Evolutionary conservation across 768 basidiomycete genomes (phyloP), one percentile per base, ranked within the genome.

Genomic region (Podaxis pistillaris): DNA sequence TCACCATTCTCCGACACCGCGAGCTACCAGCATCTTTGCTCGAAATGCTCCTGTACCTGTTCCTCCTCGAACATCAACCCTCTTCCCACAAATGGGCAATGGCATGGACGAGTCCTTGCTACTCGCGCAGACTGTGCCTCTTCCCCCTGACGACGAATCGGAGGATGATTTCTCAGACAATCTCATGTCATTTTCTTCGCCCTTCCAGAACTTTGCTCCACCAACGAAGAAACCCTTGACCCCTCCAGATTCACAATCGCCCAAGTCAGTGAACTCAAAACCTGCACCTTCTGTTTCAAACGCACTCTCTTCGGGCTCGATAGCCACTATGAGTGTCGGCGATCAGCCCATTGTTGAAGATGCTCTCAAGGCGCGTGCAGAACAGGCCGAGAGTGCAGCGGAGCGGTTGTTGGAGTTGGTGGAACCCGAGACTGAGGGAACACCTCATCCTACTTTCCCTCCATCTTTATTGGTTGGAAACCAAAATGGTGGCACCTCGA

Each of bases 331-430:
- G 57, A 56, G 64, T 55, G 63, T 63, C 19, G 64, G 70, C 60
- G 76, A 82, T 65, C 78, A 79, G 66, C 72, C 81, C 66, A 79
- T 86, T 12, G 83, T 95, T 3, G 94, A 96, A 69, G 95, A 96
- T 70, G 93, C 89, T 33, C 73, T 96, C 67, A 84, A 88, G 49
- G 92, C 92, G 2, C 85, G 92, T 57, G 95, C 96, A 1, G 91
- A 92, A 67, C 96, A 97, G 71, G 96, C 96, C 0, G 93, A 95
- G 71, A 94, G 93, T 70, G 92, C 94, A 7, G 96, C 96, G 0
- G 89, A 93, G 71, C 84, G 93, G 54, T 75, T 98, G 28, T 72
- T 96, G 41, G 96, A 97, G 72, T 81, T 96, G 15, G 89, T 92
- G 12, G 91, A 94, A 86, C 54, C 61, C 1, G 61, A 62, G 19